phyloP scores from a whole-genome alignment of 768 basidiomycete species.

The Lactifluus hygrophoroides region DNA sequence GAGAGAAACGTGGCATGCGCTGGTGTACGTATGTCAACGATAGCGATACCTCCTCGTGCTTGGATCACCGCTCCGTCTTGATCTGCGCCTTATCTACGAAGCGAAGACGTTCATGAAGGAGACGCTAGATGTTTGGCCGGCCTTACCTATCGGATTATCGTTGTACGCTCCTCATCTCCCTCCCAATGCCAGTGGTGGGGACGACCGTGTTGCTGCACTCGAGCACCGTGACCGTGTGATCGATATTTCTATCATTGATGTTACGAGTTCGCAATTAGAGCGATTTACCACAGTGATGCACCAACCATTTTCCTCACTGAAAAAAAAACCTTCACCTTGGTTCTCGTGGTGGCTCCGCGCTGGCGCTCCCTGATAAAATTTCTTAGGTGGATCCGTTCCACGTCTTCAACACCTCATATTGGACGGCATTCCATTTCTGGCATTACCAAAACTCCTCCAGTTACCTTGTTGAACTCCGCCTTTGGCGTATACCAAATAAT shows the following conservation, averaged over 20 bases:
- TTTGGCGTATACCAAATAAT: not conserved
- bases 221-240: not conserved
- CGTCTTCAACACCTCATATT: not conserved
- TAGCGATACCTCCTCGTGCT: not conserved
- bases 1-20: no score
- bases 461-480: no score
- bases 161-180: no score
- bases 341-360: no score
- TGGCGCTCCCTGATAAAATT: not conserved
- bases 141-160: not conserved
- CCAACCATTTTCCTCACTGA: not conserved
- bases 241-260: not conserved
- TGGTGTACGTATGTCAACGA: not conserved
- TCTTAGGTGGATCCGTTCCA: not conserved
- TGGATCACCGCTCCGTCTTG: not conserved
- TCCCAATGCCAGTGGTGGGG: not conserved
- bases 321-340: no score
- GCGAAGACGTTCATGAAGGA: not conserved
- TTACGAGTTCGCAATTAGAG: not conserved
- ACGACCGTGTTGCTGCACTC: not conserved
- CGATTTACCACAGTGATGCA: not conserved
- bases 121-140: not conserved
- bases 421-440: not conserved
- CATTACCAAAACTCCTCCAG: not conserved
- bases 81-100: not conserved